phyloP scores from a whole-genome alignment of 2,329 filamentous ascomycete species.

The Trichoderma simmonsii region DNA sequence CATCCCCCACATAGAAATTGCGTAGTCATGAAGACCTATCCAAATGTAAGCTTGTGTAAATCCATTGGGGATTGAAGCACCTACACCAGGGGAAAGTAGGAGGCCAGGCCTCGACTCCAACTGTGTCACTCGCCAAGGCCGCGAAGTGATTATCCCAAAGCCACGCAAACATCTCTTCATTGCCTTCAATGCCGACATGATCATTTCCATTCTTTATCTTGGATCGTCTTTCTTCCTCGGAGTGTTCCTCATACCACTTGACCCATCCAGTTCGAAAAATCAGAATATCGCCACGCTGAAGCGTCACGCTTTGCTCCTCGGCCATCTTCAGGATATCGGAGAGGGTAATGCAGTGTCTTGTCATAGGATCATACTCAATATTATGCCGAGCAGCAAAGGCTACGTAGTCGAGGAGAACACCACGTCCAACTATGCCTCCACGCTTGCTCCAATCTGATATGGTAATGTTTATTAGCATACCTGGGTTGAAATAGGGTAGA shows the following conservation, averaged over 20 bases:
- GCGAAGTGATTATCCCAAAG: conserved; percentile 55
- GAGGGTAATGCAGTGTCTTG: background rate
- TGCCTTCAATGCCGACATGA: conserved; percentile 48
- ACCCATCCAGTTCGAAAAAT: background rate
- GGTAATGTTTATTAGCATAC: background rate
- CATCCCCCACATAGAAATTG: conserved; percentile 46
- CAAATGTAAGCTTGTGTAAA: background rate
- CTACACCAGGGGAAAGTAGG: conserved; percentile 39
- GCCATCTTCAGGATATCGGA: background rate
- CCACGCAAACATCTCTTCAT: conserved; percentile 50
- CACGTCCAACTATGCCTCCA: conserved; percentile 36
- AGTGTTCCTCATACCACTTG: background rate
- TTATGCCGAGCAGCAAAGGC: conserved; percentile 40
- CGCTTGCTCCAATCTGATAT: background rate
- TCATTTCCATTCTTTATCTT: conserved; percentile 21
- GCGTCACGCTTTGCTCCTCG: background rate
- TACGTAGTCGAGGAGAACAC: conserved; percentile 52
- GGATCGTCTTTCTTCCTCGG: background rate
- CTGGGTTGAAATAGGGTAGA: background rate
- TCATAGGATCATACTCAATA: background rate
- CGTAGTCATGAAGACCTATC: background rate
- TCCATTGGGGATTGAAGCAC: background rate
- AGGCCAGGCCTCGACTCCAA: conserved; percentile 50
- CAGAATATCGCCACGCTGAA: background rate
- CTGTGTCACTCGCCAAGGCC: conserved; percentile 55